Evolutionary conservation across 805 yeast species (phyloP).

Genomic region (Ogataea populi-albae): DNA sequence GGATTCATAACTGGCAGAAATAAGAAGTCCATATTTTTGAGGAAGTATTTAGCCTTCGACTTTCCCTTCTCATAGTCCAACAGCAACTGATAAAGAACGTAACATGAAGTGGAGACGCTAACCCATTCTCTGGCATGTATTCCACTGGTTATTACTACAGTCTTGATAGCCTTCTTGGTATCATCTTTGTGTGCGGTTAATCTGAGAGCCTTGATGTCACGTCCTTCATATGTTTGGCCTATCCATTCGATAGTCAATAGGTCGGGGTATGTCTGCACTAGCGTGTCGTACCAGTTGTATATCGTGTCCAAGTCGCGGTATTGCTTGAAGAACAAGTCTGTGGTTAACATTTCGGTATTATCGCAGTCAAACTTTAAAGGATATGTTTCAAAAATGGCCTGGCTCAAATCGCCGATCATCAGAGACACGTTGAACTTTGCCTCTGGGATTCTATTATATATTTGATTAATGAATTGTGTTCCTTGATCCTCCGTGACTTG

Average conservation of each 20-base stretch:
- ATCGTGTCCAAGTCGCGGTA: conserved; percentile 68
- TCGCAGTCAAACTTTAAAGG: conserved; percentile 30
- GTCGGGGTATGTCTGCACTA: conserved; percentile 61
- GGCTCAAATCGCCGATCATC: conserved; percentile 56
- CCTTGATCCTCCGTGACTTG: conserved; percentile 27
- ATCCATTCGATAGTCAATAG: conserved; percentile 60
- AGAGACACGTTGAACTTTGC: conserved; percentile 33
- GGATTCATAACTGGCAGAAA: conserved; percentile 86
- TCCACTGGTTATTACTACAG: conserved; percentile 79
- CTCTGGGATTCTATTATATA: conserved; percentile 6
- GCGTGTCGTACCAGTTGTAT: conserved; percentile 65
- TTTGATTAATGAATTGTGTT: conserved; percentile 16
- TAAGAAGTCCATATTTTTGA: conserved; percentile 64
- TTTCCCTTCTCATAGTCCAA: conserved; percentile 41
- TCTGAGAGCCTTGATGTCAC: conserved; percentile 66
- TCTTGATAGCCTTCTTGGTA: conserved; percentile 40
- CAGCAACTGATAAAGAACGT: conserved; percentile 47
- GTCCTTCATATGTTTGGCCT: conserved; percentile 75
- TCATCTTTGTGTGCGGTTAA: conserved; percentile 46
- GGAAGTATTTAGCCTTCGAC: conserved; percentile 41
- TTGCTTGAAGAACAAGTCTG: conserved; percentile 64
- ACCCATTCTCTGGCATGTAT: conserved; percentile 92
- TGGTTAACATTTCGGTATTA: conserved; percentile 9
- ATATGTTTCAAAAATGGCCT: conserved; percentile 52
- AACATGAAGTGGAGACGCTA: conserved; percentile 66